Conservation (phyloP, 2,329 filamentous ascomycete genomes). For the Penicillium aurantiogriseum region DNA sequence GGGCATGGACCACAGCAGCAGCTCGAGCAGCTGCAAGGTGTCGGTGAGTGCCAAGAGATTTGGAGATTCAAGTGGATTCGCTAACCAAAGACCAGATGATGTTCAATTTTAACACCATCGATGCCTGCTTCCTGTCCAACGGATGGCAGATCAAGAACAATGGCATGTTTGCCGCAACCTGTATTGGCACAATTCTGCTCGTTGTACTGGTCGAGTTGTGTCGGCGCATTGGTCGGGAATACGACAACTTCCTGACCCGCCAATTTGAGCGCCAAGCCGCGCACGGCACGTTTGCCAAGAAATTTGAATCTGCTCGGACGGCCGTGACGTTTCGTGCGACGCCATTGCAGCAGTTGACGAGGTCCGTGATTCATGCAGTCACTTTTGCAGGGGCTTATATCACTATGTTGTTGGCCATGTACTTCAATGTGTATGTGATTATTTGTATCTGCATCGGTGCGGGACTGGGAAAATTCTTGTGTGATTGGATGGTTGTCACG, state of each 20-base stretch:
- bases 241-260: constrained; percentile 18
- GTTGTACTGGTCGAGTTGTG: constrained; percentile 17
- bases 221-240: constrained; percentile 18
- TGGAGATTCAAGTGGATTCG: neutral
- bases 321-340: constrained; percentile 17
- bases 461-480: constrained; percentile 22
- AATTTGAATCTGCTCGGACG: neutral
- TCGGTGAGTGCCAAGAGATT: constrained; percentile 26
- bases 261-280: constrained; percentile 24
- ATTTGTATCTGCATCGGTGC: constrained; percentile 22
- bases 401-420: constrained; percentile 21
- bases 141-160: constrained; percentile 22
- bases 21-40: constrained; percentile 24
- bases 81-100: constrained; percentile 25
- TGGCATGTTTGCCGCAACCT: constrained; percentile 22
- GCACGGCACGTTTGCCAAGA: constrained; percentile 12
- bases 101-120: constrained; percentile 32
- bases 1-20: constrained; percentile 22
- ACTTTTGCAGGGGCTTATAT: constrained; percentile 22
- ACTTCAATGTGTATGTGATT: constrained; percentile 22
- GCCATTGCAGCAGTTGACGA: constrained; percentile 16
- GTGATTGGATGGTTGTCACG: constrained; percentile 24
- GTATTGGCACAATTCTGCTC: constrained; percentile 18
- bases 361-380: constrained; percentile 18
- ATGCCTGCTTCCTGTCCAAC: constrained; percentile 26